A percentile compares a stretch with the other conserved stretches of the same genome.
These are phyloP conservation scores for Capsella rubella DNA, from an alignment of 441 rosid genomes.

Conservation along the genomic window DNA sequence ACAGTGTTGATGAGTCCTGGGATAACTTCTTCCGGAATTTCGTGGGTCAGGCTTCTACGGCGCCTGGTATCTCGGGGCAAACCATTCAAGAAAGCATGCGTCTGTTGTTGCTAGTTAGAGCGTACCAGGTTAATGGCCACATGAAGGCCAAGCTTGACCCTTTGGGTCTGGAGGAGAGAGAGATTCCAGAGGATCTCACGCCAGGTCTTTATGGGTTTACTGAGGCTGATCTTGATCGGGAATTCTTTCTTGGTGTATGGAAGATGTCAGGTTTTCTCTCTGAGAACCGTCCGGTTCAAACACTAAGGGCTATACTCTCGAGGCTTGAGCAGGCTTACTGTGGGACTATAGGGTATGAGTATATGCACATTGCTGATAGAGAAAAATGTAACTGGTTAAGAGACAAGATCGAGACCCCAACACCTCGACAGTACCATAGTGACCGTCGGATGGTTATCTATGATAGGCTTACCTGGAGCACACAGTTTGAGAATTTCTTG, in stretches of 20 bases:
- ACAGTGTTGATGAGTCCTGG: slow-evolving; percentile 96
- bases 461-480: slow-evolving; percentile 93
- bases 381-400: slow-evolving; percentile 95
- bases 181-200: slow-evolving; percentile 80
- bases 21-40: slow-evolving; percentile 93
- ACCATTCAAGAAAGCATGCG: slow-evolving; percentile 99
- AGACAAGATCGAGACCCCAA: slow-evolving; percentile 94
- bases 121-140: slow-evolving; percentile 97
- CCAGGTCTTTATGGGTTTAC: slow-evolving; percentile 78
- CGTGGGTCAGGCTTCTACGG: slow-evolving; percentile 92
- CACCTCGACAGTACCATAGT: slow-evolving; percentile 75
- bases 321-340: slow-evolving; percentile 98
- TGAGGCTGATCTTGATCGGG: slow-evolving; percentile 93
- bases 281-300: slow-evolving; percentile 94
- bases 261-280: slow-evolving; percentile 90
- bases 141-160: slow-evolving; percentile 97
- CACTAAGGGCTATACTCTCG: slow-evolving; percentile 81
- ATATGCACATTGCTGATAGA: slow-evolving; percentile 95
- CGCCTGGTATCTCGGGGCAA: slow-evolving; percentile 96
- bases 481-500: slow-evolving; percentile 95
- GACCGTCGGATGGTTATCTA: slow-evolving; percentile 88
- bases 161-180: slow-evolving; percentile 73
- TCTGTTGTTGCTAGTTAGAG: slow-evolving; percentile 79
- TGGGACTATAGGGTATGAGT: slow-evolving; percentile 90
- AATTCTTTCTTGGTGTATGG: slow-evolving; percentile 95